phyloP scores from a whole-genome alignment of 495 filamentous ascomycete species.

The Hyaloscypha hepaticicola region DNA sequence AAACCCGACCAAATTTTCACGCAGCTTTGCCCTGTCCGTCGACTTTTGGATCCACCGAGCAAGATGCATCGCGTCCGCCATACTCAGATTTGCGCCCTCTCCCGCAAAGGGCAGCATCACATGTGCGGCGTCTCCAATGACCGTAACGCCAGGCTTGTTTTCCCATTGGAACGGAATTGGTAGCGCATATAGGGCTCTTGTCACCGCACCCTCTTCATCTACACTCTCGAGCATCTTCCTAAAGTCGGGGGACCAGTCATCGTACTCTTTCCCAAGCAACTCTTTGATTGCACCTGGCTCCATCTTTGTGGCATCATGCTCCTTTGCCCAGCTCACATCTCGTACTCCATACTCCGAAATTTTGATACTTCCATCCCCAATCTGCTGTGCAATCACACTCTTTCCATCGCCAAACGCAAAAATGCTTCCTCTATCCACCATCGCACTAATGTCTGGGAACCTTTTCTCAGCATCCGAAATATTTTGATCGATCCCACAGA shows the following conservation, averaged over 20 bases:
- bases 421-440: conserved; percentile 46
- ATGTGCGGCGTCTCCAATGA: conserved; percentile 64
- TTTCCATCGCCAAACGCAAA: conserved; percentile 46
- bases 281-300: background rate
- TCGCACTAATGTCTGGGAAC: conserved; percentile 38
- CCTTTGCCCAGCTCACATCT: background rate
- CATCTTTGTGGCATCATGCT: conserved; percentile 10
- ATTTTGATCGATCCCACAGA: conserved; percentile 36
- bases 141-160: conserved; percentile 46
- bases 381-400: conserved; percentile 43
- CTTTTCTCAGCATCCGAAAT: conserved; percentile 40
- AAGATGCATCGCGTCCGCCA: conserved; percentile 57
- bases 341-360: conserved; percentile 29
- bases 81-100: conserved; percentile 57
- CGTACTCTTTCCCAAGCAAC: background rate
- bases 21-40: conserved; percentile 10
- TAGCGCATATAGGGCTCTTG: conserved; percentile 49
- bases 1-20: conserved; percentile 21
- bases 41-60: conserved; percentile 31
- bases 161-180: conserved; percentile 53
- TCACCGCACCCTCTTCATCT: conserved; percentile 16
- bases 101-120: conserved; percentile 61
- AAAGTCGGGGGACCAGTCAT: conserved; percentile 9
- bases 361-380: conserved; percentile 47
- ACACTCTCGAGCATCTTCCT: conserved; percentile 6